A percentile compares a stretch with the other conserved stretches of the same genome.
These are phyloP conservation scores for Parafenestella ontariensis DNA, from an alignment of 2,329 filamentous ascomycete species.

Conservation along the genomic window DNA sequence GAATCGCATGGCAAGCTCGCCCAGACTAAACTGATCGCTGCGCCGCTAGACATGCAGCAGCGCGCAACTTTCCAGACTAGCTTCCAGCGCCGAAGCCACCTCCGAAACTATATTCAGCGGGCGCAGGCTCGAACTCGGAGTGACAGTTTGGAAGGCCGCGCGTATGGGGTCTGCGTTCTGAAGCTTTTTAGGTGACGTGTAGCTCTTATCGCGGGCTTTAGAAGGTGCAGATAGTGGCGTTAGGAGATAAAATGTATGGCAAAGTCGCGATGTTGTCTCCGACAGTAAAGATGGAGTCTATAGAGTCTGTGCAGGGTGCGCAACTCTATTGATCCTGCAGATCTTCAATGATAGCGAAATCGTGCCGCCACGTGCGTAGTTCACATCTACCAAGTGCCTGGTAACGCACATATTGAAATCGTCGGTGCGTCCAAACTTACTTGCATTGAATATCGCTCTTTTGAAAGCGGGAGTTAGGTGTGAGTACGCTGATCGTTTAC, in stretches of 20 bases:
- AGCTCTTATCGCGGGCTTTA: background rate
- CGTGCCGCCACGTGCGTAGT: background rate
- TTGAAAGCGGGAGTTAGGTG: background rate
- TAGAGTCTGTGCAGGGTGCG: background rate
- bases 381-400: background rate
- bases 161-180: background rate
- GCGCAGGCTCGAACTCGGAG: background rate
- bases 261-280: background rate
- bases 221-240: background rate
- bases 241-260: background rate
- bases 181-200: background rate
- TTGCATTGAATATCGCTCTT: background rate
- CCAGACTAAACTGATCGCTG: background rate
- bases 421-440: background rate
- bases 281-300: background rate
- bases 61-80: constrained; percentile 2
- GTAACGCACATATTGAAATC: background rate
- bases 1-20: constrained; percentile 2
- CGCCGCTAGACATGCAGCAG: background rate
- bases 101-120: constrained; percentile 5
- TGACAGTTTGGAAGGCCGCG: background rate
- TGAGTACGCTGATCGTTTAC: background rate
- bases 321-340: background rate
- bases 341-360: background rate
- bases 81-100: constrained; percentile 1